phyloP scores from a whole-genome alignment of 2,329 filamentous ascomycete species.

The Orbilia quercus region DNA sequence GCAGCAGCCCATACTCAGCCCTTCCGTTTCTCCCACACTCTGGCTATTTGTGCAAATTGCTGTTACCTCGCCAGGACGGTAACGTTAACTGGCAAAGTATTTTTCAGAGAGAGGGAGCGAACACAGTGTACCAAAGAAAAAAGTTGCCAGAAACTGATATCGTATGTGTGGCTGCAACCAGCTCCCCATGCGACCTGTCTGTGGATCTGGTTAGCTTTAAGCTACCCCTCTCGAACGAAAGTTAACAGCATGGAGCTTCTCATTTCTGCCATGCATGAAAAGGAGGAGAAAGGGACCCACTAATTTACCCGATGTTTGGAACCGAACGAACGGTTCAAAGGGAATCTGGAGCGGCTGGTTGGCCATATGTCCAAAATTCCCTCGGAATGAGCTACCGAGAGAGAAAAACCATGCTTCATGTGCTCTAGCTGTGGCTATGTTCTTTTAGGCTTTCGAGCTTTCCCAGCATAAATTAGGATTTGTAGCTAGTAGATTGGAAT shows the following conservation, averaged over 20 bases:
- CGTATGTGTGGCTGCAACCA: slow-evolving; percentile 2
- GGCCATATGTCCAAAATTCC: slow-evolving; percentile 56
- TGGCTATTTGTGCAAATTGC: not conserved
- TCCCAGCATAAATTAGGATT: slow-evolving; percentile 5
- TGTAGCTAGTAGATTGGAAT: not conserved
- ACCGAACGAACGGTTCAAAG: slow-evolving; percentile 48
- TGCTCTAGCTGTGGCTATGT: slow-evolving; percentile 9
- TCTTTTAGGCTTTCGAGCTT: too few species aligned
- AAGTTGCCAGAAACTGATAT: slow-evolving; percentile 32
- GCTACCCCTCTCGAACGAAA: slow-evolving; percentile 25
- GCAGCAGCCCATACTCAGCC: not conserved
- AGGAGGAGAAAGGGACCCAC: slow-evolving; percentile 24
- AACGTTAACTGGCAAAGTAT: too few species aligned
- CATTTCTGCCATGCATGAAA: slow-evolving; percentile 36
- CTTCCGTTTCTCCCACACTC: slow-evolving; percentile 9
- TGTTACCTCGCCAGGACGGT: not conserved
- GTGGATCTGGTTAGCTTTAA: slow-evolving; percentile 30
- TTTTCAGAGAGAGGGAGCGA: too few species aligned
- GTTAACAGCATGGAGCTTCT: slow-evolving; percentile 43
- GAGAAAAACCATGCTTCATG: slow-evolving; percentile 38
- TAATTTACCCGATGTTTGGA: slow-evolving; percentile 53
- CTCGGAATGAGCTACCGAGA: slow-evolving; percentile 54
- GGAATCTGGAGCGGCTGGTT: not conserved
- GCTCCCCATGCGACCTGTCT: slow-evolving; percentile 12
- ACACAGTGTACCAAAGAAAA: slow-evolving; percentile 4